Evolutionary conservation across 2,329 filamentous ascomycete species (phyloP).

Genomic region (Venturiaceae sp.): DNA sequence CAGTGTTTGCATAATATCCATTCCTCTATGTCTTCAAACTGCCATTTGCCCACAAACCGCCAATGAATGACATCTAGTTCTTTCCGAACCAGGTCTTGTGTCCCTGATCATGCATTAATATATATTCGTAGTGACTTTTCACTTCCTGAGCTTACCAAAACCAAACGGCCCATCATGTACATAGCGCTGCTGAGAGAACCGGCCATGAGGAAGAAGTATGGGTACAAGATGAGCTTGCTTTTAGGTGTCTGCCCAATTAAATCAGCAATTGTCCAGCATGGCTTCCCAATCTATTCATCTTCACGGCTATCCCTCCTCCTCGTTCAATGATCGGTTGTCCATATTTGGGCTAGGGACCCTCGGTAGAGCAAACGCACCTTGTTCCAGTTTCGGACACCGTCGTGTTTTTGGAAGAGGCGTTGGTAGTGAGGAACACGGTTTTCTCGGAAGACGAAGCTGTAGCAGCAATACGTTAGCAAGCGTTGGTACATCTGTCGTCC

Average conservation of each 20-base stretch:
- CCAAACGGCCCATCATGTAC: constrained; percentile 66
- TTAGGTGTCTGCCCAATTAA: constrained; percentile 46
- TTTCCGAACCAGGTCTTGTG: constrained; percentile 71
- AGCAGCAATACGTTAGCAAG: constrained; percentile 12
- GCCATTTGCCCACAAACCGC: background rate
- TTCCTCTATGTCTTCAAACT: background rate
- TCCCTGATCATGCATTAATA: constrained; percentile 31
- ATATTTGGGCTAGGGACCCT: background rate
- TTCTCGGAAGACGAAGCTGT: constrained; percentile 54
- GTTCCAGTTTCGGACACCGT: constrained; percentile 63
- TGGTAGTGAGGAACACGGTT: constrained; percentile 72
- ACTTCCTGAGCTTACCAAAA: constrained; percentile 33
- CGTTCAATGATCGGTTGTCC: background rate
- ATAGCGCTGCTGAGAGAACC: constrained; percentile 35
- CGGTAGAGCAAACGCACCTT: constrained; percentile 50
- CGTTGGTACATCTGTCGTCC: background rate
- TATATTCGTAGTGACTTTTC: background rate
- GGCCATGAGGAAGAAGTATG: constrained; percentile 57
- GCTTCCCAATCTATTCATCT: background rate
- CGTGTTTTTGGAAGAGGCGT: constrained; percentile 64
- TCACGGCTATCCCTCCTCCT: background rate
- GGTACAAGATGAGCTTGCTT: constrained; percentile 55
- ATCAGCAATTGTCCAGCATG: background rate
- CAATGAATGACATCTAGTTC: constrained; percentile 30
- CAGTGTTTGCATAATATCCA: background rate